These are phyloP conservation scores for Raddia distichophylla DNA, from an alignment of 176 grass and related monocot genomes.

Conservation along the genomic window DNA sequence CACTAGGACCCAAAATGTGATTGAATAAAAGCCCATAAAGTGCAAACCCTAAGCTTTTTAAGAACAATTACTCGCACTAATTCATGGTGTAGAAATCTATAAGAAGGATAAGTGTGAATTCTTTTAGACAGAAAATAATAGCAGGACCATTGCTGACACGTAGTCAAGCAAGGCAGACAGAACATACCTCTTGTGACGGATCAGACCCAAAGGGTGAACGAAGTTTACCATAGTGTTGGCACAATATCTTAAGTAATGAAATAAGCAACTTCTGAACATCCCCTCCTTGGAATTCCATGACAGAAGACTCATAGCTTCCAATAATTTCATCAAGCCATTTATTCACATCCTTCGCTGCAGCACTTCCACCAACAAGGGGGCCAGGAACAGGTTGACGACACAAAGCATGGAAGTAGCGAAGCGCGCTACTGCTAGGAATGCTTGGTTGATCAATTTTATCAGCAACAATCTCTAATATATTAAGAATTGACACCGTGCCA, in stretches of 20 bases:
- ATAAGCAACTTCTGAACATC: constrained; percentile 72
- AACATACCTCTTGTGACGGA: constrained; percentile 74
- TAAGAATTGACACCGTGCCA: constrained; percentile 63
- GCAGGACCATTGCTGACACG: neutral
- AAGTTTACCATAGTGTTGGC: constrained; percentile 93
- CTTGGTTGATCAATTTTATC: constrained; percentile 60
- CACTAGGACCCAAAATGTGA: neutral
- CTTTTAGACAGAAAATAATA: neutral
- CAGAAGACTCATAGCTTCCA: constrained; percentile 52
- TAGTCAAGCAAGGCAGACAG: constrained; percentile 25
- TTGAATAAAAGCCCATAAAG: constrained; percentile 17
- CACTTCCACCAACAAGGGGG: constrained; percentile 84
- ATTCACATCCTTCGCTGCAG: constrained; percentile 81
- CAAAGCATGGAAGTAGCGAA: constrained; percentile 73
- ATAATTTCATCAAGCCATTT: constrained; percentile 95
- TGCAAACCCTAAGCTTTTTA: neutral
- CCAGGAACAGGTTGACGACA: constrained; percentile 75
- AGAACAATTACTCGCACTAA: neutral
- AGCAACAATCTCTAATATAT: constrained; percentile 66
- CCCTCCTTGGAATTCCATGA: constrained; percentile 61
- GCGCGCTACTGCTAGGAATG: constrained; percentile 39
- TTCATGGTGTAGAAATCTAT: neutral
- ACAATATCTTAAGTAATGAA: constrained; percentile 84
- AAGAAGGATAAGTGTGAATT: neutral
- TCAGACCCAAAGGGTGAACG: constrained; percentile 92